phyloP scores from a whole-genome alignment of 2,329 filamentous ascomycete species.

The Ophidiomyces ophidiicola region DNA sequence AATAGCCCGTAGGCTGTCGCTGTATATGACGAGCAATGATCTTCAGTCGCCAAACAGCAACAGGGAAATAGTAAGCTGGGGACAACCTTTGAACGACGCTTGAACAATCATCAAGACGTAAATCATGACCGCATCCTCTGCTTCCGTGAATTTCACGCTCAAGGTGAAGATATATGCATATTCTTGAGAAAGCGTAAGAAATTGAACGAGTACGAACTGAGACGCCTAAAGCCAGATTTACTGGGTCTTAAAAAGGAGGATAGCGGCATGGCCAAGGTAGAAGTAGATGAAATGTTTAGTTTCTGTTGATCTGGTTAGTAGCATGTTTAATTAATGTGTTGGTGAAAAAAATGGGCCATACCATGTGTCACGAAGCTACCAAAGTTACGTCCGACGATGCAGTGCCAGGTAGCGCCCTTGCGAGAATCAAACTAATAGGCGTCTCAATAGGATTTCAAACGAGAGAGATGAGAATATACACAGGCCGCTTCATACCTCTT shows the following conservation, averaged over 20 bases:
- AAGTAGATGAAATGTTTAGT: conserved; percentile 99
- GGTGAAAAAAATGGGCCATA: conserved; percentile 35
- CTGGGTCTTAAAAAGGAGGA: conserved; percentile 98
- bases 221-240: conserved; percentile 29
- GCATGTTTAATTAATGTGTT: not conserved
- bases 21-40: not conserved
- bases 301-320: conserved; percentile 45
- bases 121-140: conserved; percentile 3
- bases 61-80: too few species aligned
- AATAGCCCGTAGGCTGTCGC: not conserved
- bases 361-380: conserved; percentile 98
- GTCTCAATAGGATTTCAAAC: conserved; percentile 11
- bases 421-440: conserved; percentile 72
- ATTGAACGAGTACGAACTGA: not conserved
- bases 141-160: not conserved
- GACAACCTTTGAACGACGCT: not conserved
- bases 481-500: conserved; percentile 53
- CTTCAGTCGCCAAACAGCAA: not conserved
- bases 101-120: not conserved
- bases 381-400: conserved; percentile 96
- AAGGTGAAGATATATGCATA: not conserved
- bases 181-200: not conserved
- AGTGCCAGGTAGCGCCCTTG: conserved; percentile 98
- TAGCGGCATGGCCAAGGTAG: conserved; percentile 96
- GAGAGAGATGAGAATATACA: conserved; percentile 4